A percentile compares a stretch with the other conserved stretches of the same genome.
phyloP scores from a whole-genome alignment of 78 protist genomes.

The Polysphondylium violaceum region DNA sequence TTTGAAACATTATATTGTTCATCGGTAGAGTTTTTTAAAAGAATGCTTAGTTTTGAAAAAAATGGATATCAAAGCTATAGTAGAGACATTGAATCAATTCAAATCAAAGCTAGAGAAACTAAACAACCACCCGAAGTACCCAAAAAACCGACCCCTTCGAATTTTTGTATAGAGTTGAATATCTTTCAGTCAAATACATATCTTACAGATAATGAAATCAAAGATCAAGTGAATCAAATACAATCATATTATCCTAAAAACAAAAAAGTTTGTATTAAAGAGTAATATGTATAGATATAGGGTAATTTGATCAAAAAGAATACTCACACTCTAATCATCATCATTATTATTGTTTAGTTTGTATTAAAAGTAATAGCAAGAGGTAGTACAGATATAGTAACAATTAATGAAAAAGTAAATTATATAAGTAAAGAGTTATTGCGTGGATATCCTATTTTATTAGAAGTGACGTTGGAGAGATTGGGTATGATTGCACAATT shows the following conservation, averaged over 20 bases:
- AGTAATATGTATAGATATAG: no score
- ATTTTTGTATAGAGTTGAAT: slow-evolving; percentile 42
- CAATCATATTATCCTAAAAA: slow-evolving; percentile 62
- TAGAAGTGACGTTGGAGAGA: slow-evolving; percentile 72
- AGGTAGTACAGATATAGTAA: slow-evolving; percentile 39
- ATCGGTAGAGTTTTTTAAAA: slow-evolving; percentile 45
- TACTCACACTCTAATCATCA: background rate
- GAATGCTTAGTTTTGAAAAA: slow-evolving; percentile 7
- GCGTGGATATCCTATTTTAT: slow-evolving; percentile 61
- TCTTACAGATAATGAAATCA: slow-evolving; percentile 40
- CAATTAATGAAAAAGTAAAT: slow-evolving; percentile 47
- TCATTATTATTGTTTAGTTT: slow-evolving; percentile 19
- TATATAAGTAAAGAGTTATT: slow-evolving; percentile 11
- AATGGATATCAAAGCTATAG: slow-evolving; percentile 5
- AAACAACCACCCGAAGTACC: slow-evolving; percentile 8
- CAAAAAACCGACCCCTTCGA: slow-evolving; percentile 22
- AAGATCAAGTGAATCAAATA: slow-evolving; percentile 20
- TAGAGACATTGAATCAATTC: no score
- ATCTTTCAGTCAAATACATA: slow-evolving; percentile 25
- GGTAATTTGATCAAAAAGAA: background rate
- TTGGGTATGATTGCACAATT: slow-evolving; percentile 37
- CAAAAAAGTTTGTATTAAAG: slow-evolving; percentile 37
- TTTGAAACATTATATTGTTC: slow-evolving; percentile 69
- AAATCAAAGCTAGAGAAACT: background rate
- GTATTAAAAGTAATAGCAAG: slow-evolving; percentile 63